Percentiles rank a stretch among this genome's conserved stretches.
Conservation (phyloP, 225 moss, liverwort and hornwort species). For the Marchantia paleacea region DNA sequence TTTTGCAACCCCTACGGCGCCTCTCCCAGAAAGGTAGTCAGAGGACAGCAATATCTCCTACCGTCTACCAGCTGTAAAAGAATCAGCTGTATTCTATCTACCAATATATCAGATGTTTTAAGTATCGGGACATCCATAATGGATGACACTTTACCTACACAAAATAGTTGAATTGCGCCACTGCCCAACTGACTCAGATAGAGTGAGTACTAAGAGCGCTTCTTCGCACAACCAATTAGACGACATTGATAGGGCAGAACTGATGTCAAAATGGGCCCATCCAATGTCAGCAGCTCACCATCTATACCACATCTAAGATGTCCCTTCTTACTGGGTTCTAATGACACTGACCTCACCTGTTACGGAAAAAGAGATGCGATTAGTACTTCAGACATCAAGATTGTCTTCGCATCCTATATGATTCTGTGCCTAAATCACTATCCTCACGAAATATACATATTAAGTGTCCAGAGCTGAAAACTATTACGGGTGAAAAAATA, state of each 20-base stretch:
- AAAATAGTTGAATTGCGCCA: conserved; percentile 16
- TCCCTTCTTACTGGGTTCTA: conserved; percentile 49
- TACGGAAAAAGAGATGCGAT: neutral
- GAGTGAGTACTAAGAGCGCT: conserved; percentile 26
- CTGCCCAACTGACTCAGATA: conserved; percentile 1
- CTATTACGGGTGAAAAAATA: neutral
- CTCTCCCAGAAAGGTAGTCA: conserved; percentile 15
- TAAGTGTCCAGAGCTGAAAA: neutral
- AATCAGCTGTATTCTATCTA: conserved; percentile 16
- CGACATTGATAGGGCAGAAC: conserved; percentile 57
- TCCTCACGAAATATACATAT: neutral
- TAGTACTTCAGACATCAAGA: neutral
- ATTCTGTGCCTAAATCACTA: neutral
- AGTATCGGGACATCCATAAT: conserved; percentile 10
- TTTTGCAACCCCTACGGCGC: conserved; percentile 9
- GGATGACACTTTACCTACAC: conserved; percentile 26
- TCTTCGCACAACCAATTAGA: conserved; percentile 50
- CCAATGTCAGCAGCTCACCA: conserved; percentile 62
- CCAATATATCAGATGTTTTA: conserved; percentile 15
- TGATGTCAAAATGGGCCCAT: conserved; percentile 57
- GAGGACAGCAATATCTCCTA: conserved; percentile 16
- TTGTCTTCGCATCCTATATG: neutral
- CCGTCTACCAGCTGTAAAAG: conserved; percentile 17
- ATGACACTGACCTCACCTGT: conserved; percentile 55
- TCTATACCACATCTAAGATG: conserved; percentile 70